Conservation (phyloP, 2,329 filamentous ascomycete genomes). For the Alternaria triticina region DNA sequence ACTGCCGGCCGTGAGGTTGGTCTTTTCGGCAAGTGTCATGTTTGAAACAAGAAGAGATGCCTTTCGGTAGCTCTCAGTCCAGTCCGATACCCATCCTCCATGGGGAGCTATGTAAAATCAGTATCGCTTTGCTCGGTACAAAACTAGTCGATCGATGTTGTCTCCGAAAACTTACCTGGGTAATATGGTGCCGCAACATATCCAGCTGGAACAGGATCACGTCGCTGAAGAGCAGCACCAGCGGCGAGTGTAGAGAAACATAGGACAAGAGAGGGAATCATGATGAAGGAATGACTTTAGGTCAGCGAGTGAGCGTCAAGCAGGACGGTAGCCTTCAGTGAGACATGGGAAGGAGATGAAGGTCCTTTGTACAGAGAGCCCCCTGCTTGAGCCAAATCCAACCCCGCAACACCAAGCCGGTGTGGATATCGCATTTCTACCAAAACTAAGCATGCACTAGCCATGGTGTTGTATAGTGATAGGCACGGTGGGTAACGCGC, state of each 20-base stretch:
- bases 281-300: constrained; percentile 19
- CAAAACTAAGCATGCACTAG: constrained; percentile 13
- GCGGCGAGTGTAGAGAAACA: constrained; percentile 26
- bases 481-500: neutral
- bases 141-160: neutral
- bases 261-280: constrained; percentile 30
- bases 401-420: constrained; percentile 15
- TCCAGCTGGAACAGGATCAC: constrained; percentile 40
- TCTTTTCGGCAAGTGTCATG: constrained; percentile 83
- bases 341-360: neutral
- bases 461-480: constrained; percentile 10
- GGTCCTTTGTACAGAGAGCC: constrained; percentile 8
- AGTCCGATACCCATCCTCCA: constrained; percentile 73
- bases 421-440: neutral
- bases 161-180: constrained; percentile 50
- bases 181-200: constrained; percentile 66
- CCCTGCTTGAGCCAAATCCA: neutral
- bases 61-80: constrained; percentile 73
- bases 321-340: constrained; percentile 3
- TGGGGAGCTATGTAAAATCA: constrained; percentile 58
- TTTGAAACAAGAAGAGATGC: constrained; percentile 71
- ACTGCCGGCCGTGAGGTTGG: constrained; percentile 75
- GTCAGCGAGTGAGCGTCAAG: constrained; percentile 1
- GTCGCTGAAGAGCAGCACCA: constrained; percentile 37
- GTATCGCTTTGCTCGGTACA: neutral